These are phyloP conservation scores for Aspergillus sp. DNA, from an alignment of 2,329 filamentous ascomycete genomes.

Conservation along the genomic window DNA sequence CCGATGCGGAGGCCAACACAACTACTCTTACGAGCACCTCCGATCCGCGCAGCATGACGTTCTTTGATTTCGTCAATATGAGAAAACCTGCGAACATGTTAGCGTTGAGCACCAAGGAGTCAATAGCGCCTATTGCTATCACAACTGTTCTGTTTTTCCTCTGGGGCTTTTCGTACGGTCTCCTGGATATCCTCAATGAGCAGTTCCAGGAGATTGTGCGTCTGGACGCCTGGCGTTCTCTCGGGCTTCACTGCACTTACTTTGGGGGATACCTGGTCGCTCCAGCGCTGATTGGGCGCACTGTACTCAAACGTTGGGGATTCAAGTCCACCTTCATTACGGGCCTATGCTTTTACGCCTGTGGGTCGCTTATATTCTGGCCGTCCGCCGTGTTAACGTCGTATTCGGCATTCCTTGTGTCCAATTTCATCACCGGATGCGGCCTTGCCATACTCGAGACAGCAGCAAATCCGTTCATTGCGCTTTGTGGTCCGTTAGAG, in stretches of 20 bases:
- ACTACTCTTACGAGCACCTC: conserved; percentile 37
- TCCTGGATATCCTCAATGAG: conserved; percentile 75
- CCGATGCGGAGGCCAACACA: conserved; percentile 38
- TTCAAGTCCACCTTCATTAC: conserved; percentile 64
- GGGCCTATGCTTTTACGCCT: conserved; percentile 62
- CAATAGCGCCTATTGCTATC: conserved; percentile 57
- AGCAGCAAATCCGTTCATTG: conserved; percentile 62
- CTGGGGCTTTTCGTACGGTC: conserved; percentile 88
- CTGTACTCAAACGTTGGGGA: conserved; percentile 58
- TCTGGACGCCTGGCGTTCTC: conserved; percentile 32
- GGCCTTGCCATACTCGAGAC: conserved; percentile 62
- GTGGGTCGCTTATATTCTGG: conserved; percentile 63
- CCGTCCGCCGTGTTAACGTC: conserved; percentile 63
- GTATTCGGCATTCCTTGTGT: conserved; percentile 60
- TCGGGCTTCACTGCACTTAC: conserved; percentile 60
- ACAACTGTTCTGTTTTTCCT: conserved; percentile 82
- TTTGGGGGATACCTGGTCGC: conserved; percentile 60
- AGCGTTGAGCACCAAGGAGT: conserved; percentile 57
- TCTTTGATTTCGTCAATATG: conserved; percentile 65
- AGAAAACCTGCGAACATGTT: conserved; percentile 58
- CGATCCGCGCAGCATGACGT: conserved; percentile 43
- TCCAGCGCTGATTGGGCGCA: conserved; percentile 55
- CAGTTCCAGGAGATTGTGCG: conserved; percentile 56
- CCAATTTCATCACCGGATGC: conserved; percentile 62
- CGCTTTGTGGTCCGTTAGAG: conserved; percentile 60